Evolutionary conservation across 1,139 yeast species (phyloP).

Genomic region (Hyphopichia buzzinii): DNA sequence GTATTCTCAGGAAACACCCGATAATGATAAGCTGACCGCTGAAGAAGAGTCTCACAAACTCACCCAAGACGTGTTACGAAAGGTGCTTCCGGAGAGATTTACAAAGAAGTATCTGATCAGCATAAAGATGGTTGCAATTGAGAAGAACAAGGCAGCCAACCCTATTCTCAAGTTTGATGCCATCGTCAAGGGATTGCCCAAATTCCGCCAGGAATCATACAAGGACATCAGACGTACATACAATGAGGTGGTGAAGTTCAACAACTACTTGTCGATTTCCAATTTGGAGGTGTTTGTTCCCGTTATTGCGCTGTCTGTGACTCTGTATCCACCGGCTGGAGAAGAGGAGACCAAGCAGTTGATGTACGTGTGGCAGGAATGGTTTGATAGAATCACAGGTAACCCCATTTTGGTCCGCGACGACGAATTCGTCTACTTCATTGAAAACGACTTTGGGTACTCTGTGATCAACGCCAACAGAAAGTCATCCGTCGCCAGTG

Average conservation of each 20-base stretch:
- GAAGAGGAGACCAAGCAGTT: slow-evolving; percentile 73
- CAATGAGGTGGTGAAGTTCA: slow-evolving; percentile 72
- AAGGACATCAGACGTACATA: slow-evolving; percentile 79
- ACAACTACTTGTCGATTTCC: slow-evolving; percentile 73
- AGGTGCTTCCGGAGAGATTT: slow-evolving; percentile 52
- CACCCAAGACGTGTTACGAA: slow-evolving; percentile 39
- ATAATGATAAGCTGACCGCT: not conserved
- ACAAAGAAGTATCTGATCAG: slow-evolving; percentile 30
- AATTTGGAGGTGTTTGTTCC: slow-evolving; percentile 95
- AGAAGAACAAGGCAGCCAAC: slow-evolving; percentile 41
- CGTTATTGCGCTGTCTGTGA: slow-evolving; percentile 69
- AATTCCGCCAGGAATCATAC: slow-evolving; percentile 69
- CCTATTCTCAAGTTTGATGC: slow-evolving; percentile 47
- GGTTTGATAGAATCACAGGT: slow-evolving; percentile 75
- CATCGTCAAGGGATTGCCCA: slow-evolving; percentile 56
- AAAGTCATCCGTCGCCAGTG: slow-evolving; percentile 69
- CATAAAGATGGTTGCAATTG: slow-evolving; percentile 32
- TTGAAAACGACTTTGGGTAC: slow-evolving; percentile 86
- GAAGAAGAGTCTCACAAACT: slow-evolving; percentile 19
- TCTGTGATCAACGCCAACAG: slow-evolving; percentile 59
- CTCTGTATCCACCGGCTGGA: slow-evolving; percentile 79
- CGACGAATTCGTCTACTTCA: slow-evolving; percentile 83
- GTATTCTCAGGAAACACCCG: slow-evolving; percentile 4
- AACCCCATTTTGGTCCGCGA: slow-evolving; percentile 82
- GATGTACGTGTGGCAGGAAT: slow-evolving; percentile 64